Conservation (phyloP, 176 grass and related monocot genomes). For the Lolium multiflorum region DNA sequence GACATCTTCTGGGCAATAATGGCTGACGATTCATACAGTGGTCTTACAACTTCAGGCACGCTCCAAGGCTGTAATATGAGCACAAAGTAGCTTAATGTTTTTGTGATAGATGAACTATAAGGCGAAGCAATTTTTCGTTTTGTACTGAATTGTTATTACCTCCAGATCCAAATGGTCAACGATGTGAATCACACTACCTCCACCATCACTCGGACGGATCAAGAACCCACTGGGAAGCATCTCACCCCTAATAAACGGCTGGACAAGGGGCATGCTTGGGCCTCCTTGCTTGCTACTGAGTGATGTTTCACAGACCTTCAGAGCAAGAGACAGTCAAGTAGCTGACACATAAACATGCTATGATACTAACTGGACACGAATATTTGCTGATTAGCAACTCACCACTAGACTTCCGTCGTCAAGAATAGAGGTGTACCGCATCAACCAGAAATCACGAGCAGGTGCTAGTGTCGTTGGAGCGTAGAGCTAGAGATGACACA, state of each 20-base stretch:
- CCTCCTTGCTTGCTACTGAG: constrained; percentile 72
- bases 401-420: constrained; percentile 96
- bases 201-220: constrained; percentile 85
- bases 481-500: constrained; percentile 57
- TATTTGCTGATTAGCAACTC: constrained; percentile 22
- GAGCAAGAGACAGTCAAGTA: constrained; percentile 27
- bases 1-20: constrained; percentile 88
- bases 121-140: neutral
- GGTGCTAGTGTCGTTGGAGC: constrained; percentile 84
- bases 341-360: neutral
- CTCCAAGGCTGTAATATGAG: constrained; percentile 72
- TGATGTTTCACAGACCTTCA: constrained; percentile 86
- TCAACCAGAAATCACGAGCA: constrained; percentile 91
- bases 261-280: constrained; percentile 72
- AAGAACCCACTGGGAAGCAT: constrained; percentile 94
- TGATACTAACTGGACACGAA: constrained; percentile 12
- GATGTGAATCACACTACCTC: constrained; percentile 86
- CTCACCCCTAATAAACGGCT: constrained; percentile 86
- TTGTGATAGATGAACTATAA: constrained; percentile 3
- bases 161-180: constrained; percentile 93
- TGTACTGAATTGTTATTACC: constrained; percentile 50
- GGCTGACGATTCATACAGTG: constrained; percentile 84
- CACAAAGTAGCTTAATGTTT: constrained; percentile 22
- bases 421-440: constrained; percentile 87
- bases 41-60: constrained; percentile 90